Evolutionary conservation across 345 rosid species (phyloP), one percentile per base, ranked within the genome.

Genomic region (Ricinus communis): DNA sequence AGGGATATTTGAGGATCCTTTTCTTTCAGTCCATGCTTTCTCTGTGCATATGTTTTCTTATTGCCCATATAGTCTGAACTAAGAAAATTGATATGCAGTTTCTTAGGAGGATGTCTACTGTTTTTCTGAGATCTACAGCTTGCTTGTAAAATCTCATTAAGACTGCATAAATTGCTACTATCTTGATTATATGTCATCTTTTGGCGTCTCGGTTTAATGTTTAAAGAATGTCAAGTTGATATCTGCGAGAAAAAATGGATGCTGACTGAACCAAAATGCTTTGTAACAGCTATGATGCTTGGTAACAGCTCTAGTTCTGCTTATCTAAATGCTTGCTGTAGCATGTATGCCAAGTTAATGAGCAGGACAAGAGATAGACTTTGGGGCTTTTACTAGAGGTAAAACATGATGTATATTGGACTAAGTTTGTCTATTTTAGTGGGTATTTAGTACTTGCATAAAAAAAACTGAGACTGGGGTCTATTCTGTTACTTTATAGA

Each of bases 271-370:
- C 38, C 14, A 54, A 27, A 5, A n/a, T 40, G 16, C n/a, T 68
- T 40, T 1, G 31, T 38, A 56, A 41, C 50, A 36, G 47, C 62
- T 31, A n/a, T n/a, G n/a, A n/a, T n/a, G n/a, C n/a, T 68, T 40
- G 4, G 31, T 38, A 56, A 41, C 50, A 36, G 47, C 62, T 31
- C 47, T 52, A 8, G 31, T 31, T 67, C 18, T 33, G 28, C 28
- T 52, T 38, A 67, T n/a, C 4, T 51, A n/a, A 41, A 52, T 51
- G 31, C 46, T 66, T 66, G 16, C 43, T 50, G 47, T 38, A 50
- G 70, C 40, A 67, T 45, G 27, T 43, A 40, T 11, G 41, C 24
- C 47, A 36, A 36, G 18, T 21, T 4, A 43, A 46, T 19, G 4
- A n/a, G 51, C 4, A 6, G 54, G 19, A 46, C n/a, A 43, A 16